Base-by-base conservation (phyloP, 2,329 filamentous ascomycete species). In the Xylaria sp. region DNA sequence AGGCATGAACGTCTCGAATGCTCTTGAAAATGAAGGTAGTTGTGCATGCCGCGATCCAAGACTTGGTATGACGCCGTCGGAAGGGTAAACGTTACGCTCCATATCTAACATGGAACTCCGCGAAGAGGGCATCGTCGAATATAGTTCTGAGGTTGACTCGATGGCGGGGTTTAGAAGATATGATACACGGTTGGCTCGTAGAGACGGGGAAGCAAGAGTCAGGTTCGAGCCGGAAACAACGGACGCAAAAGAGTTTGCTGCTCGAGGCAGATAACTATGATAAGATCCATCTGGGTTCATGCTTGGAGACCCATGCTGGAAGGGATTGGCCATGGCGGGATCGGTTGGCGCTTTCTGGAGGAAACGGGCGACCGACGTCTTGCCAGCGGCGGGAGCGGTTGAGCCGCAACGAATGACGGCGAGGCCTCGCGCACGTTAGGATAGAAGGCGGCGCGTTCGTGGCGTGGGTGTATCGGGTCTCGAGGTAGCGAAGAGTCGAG, bases 81-180 rank as follows among this genome's bases (percentile, higher is more conserved):
- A 61, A 31, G 69, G 71, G 54, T 73, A 65, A 49, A 73, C 75
- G 69, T 77, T 74, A 56, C 76, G 76, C 46, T 80, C 74, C 33
- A 76, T 72, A 42, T 83, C 80, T 76, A 81, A 80, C 20, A 75
- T 76, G 70, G 71, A 68, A 53, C 64, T 71, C 66, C 73, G 74
- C 26, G 72, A 74, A 20, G 73, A 73, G 38, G 71, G 74, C 26
- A 74, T 72, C 13, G 75, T 66, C 20, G 75, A 68, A 67, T 78
- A 80, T 20, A 77, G 75, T 60, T 77, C 75, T 20, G 74, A 77
- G 38, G 75, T 63, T n/a, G 79, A 74, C 66, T 82, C 80, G 71
- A 82, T 81, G 73, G 80, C 78, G 71, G 81, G 82, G 79, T 87
- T 87, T 71, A 87, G 79, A 40, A 90, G 82, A 73, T 89, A 86